These are phyloP conservation scores for Aphanoascus verrucosus DNA, from an alignment of 2,329 filamentous ascomycete species.

Conservation along the genomic window DNA sequence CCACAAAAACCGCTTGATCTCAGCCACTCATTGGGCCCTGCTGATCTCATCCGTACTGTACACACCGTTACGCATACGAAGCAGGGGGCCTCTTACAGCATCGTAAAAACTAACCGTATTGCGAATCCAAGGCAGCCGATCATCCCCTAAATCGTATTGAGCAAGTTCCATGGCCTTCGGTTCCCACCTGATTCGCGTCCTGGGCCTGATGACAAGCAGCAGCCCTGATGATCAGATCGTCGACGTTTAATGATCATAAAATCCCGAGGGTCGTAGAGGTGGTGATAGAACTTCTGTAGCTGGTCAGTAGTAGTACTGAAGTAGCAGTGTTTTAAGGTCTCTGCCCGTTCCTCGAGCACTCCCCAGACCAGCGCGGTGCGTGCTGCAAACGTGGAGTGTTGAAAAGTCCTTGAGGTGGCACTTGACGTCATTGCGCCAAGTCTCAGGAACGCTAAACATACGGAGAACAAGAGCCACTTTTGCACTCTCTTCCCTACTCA, in stretches of 20 bases:
- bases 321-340: too few species aligned
- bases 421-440: slow-evolving; percentile 11
- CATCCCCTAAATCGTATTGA: slow-evolving; percentile 9
- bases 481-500: slow-evolving; percentile 5
- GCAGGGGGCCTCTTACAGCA: not conserved
- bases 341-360: too few species aligned
- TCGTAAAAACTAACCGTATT: slow-evolving; percentile 4
- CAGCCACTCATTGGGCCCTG: slow-evolving; percentile 5
- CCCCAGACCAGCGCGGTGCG: not conserved
- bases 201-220: not conserved
- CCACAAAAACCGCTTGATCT: not conserved
- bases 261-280: not conserved
- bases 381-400: too few species aligned
- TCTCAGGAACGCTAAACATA: slow-evolving; percentile 10
- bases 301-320: too few species aligned
- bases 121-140: not conserved
- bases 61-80: not conserved
- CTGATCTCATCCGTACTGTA: slow-evolving; percentile 9
- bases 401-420: slow-evolving; percentile 3
- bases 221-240: not conserved
- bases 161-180: not conserved
- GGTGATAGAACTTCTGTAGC: too few species aligned
- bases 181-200: not conserved
- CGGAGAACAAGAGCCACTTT: slow-evolving; percentile 10
- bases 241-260: not conserved